phyloP scores from a whole-genome alignment of 2,329 filamentous ascomycete genomes.

The Penicillium freii region DNA sequence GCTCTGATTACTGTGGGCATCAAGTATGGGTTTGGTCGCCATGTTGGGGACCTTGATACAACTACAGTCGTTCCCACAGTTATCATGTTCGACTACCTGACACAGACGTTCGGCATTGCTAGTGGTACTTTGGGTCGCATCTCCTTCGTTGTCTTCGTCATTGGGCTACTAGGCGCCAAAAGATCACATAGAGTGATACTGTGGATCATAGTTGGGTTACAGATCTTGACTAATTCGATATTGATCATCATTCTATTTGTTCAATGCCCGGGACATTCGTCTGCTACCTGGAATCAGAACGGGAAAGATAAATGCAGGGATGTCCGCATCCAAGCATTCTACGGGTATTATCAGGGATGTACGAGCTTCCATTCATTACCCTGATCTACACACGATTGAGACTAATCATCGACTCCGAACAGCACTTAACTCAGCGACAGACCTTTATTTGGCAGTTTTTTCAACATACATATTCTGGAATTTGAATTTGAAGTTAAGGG shows the following conservation, averaged over 20 bases:
- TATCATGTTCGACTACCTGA: constrained; percentile 28
- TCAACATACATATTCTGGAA: constrained; percentile 34
- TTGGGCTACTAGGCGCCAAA: constrained; percentile 21
- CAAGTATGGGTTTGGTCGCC: constrained; percentile 21
- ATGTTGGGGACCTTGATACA: constrained; percentile 9
- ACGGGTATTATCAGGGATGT: constrained; percentile 31
- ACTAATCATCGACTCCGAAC: background rate
- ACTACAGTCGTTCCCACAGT: constrained; percentile 8
- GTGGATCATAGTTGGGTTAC: constrained; percentile 21
- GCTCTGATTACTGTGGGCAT: constrained; percentile 23
- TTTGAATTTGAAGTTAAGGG: constrained; percentile 30
- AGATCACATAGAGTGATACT: constrained; percentile 17
- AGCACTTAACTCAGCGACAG: constrained; percentile 31
- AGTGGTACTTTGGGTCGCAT: constrained; percentile 24
- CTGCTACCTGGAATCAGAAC: constrained; percentile 22
- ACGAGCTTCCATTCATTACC: background rate
- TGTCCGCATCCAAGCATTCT: constrained; percentile 24
- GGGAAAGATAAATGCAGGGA: constrained; percentile 22
- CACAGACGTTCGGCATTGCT: constrained; percentile 25
- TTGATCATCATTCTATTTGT: constrained; percentile 28
- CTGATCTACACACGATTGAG: background rate
- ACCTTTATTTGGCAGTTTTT: constrained; percentile 33
- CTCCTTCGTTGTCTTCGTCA: constrained; percentile 26
- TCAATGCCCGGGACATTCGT: constrained; percentile 25
- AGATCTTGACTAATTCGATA: constrained; percentile 24